phyloP scores from a whole-genome alignment of 2,329 filamentous ascomycete species.

The Allantophomopsis lycopodina region DNA sequence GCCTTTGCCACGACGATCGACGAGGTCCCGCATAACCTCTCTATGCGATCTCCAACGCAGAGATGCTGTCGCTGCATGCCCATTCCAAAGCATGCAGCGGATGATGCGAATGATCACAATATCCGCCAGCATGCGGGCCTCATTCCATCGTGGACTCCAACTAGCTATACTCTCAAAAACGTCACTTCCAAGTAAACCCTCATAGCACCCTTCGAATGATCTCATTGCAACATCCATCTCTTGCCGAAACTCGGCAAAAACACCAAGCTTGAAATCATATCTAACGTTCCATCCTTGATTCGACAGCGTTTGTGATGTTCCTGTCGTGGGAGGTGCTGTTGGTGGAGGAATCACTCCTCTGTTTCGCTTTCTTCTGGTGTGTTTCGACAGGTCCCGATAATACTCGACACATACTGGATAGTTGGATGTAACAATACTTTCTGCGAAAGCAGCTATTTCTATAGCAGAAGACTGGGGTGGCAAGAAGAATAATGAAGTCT shows the following conservation, averaged over 20 bases:
- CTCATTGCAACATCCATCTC: slow-evolving; percentile 81
- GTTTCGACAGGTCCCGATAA: slow-evolving; percentile 87
- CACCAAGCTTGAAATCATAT: slow-evolving; percentile 85
- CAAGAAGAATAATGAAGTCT: slow-evolving; percentile 69
- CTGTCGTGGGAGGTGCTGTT: slow-evolving; percentile 67
- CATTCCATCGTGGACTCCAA: slow-evolving; percentile 84
- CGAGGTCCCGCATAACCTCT: slow-evolving; percentile 57
- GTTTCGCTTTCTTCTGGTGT: slow-evolving; percentile 76
- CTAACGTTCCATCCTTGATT: slow-evolving; percentile 82
- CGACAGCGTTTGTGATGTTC: slow-evolving; percentile 76
- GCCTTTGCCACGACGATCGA: slow-evolving; percentile 74
- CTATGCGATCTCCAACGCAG: slow-evolving; percentile 71
- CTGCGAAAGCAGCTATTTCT: slow-evolving; percentile 62
- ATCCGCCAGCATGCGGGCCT: slow-evolving; percentile 81
- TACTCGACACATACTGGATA: slow-evolving; percentile 74
- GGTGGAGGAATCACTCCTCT: slow-evolving; percentile 67
- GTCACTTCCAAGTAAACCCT: slow-evolving; percentile 67
- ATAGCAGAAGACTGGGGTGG: slow-evolving; percentile 57
- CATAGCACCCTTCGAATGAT: slow-evolving; percentile 79
- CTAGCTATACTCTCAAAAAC: slow-evolving; percentile 79
- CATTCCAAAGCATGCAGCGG: slow-evolving; percentile 70
- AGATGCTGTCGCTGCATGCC: slow-evolving; percentile 65
- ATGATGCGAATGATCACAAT: slow-evolving; percentile 67
- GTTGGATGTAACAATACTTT: slow-evolving; percentile 57
- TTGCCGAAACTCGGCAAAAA: slow-evolving; percentile 85